Conservation (phyloP, 2,329 filamentous ascomycete species). For the Hypoxylon sp. region DNA sequence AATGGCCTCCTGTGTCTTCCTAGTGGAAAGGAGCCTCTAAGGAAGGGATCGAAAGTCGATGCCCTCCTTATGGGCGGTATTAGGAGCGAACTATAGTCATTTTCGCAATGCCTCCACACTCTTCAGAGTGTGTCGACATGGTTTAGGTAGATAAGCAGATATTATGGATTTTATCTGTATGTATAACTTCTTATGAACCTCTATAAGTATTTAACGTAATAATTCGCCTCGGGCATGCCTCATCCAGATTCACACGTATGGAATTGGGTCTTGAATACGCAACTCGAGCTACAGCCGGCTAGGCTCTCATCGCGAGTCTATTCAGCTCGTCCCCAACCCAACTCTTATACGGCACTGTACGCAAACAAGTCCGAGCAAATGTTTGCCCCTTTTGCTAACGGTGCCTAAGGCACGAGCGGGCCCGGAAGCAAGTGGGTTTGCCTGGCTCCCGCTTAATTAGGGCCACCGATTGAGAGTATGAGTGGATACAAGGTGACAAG, state of each 20-base stretch:
- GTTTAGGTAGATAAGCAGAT: neutral
- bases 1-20: conserved; percentile 88
- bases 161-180: neutral
- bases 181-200: neutral
- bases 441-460: neutral
- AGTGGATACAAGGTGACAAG: neutral
- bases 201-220: neutral
- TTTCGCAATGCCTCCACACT: neutral
- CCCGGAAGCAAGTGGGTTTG: neutral
- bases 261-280: too few relatives aligned
- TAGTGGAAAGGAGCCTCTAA: conserved; percentile 70
- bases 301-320: too few relatives aligned
- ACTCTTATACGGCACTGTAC: neutral
- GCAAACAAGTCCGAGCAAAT: neutral
- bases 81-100: conserved; percentile 31
- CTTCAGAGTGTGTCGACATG: neutral
- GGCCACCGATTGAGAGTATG: neutral
- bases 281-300: neutral
- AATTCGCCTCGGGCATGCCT: too few relatives aligned
- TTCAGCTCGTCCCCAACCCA: neutral
- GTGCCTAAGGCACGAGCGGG: neutral
- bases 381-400: neutral
- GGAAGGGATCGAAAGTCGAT: conserved; percentile 77
- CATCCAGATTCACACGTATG: too few relatives aligned
- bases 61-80: conserved; percentile 79